Conservation (phyloP, 148 eudicot genomes). For the Polygonum maritimum region DNA sequence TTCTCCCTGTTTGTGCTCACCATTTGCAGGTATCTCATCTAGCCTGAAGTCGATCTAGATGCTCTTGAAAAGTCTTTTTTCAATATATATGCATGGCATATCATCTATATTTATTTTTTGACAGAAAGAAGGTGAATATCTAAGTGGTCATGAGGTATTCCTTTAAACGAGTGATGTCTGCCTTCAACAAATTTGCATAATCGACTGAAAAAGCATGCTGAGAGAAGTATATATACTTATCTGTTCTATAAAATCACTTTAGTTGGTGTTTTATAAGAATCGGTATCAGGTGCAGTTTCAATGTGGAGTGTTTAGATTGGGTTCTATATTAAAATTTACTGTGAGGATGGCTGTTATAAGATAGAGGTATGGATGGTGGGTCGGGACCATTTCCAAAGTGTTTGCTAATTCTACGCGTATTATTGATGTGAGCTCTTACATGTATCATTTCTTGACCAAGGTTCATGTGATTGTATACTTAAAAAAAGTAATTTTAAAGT, state of each 20-base stretch:
- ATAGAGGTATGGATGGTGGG: too few relatives aligned
- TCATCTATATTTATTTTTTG: constrained; percentile 16
- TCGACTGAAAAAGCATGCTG: constrained; percentile 76
- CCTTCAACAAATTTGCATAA: constrained; percentile 91
- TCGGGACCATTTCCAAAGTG: too few relatives aligned
- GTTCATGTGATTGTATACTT: too few relatives aligned
- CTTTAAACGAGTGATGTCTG: constrained; percentile 61
- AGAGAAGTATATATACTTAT: constrained; percentile 53
- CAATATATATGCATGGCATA: neutral
- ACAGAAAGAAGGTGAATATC: constrained; percentile 91
- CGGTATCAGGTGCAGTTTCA: too few relatives aligned
- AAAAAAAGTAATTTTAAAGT: too few relatives aligned
- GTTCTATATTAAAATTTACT: too few relatives aligned
- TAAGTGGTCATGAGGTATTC: constrained; percentile 84
- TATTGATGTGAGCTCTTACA: too few relatives aligned
- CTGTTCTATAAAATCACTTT: neutral
- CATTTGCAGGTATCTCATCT: constrained; percentile 66
- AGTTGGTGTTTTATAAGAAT: too few relatives aligned
- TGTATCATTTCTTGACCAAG: too few relatives aligned
- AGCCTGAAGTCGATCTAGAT: neutral
- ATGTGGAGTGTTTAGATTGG: too few relatives aligned
- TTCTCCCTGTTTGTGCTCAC: constrained; percentile 82
- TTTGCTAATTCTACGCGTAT: too few relatives aligned
- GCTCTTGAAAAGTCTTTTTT: neutral
- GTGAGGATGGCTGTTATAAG: too few relatives aligned